Conservation (phyloP, 1,139 yeast genomes). For the Kodamaea ohmeri region DNA sequence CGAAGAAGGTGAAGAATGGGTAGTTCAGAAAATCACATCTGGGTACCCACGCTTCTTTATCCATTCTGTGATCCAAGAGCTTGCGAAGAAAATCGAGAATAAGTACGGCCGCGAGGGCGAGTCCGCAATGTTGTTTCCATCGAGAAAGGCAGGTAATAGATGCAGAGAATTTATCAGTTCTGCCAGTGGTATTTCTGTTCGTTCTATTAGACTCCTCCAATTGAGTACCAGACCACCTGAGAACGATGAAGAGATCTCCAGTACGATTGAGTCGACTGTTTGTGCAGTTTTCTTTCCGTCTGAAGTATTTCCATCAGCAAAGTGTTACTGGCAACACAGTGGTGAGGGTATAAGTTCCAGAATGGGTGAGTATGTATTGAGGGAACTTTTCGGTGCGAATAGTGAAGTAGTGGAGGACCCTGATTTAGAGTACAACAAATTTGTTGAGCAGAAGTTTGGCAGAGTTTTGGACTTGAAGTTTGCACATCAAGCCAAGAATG, state of each 20-base stretch:
- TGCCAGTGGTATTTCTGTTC: conserved; percentile 26
- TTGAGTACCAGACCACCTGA: conserved; percentile 71
- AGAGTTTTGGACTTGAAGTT: conserved; percentile 78
- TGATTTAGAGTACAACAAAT: conserved; percentile 59
- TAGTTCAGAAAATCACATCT: conserved; percentile 71
- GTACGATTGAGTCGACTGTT: conserved; percentile 61
- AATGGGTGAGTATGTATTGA: conserved; percentile 77
- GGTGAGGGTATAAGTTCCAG: conserved; percentile 95
- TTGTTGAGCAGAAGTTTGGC: conserved; percentile 87
- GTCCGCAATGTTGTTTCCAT: conserved; percentile 69
- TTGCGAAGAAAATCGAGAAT: conserved; percentile 46
- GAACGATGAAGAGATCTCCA: conserved; percentile 55
- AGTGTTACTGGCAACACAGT: conserved; percentile 92
- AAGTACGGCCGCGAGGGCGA: conserved; percentile 81
- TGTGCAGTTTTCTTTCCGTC: conserved; percentile 76
- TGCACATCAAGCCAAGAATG: conserved; percentile 70
- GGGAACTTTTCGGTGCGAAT: conserved; percentile 44
- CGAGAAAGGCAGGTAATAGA: conserved; percentile 74
- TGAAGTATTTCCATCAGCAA: conserved; percentile 57
- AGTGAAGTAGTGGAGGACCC: conserved; percentile 25
- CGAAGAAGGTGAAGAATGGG: conserved; percentile 87
- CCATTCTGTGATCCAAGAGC: conserved; percentile 66
- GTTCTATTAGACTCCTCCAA: conserved; percentile 66
- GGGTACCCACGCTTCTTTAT: conserved; percentile 91
- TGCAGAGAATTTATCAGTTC: conserved; percentile 72